Percentiles rank a stretch among this genome's conserved stretches.
Evolutionary conservation across 768 basidiomycete species (phyloP).

Genomic region (Kwoniella shandongensis): DNA sequence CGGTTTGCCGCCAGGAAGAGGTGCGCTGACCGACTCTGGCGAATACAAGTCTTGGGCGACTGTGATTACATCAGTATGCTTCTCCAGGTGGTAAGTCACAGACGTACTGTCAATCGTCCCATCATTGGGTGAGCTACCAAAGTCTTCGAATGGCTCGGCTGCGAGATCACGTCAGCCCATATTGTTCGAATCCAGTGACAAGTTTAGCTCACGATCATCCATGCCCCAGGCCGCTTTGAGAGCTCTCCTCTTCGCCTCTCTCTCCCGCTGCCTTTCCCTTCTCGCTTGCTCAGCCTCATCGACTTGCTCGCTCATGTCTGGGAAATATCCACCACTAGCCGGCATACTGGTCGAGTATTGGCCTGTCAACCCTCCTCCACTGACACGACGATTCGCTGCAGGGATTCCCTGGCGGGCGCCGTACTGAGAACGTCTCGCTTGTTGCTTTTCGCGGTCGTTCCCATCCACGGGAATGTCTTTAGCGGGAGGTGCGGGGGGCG

Average conservation of each 20-base stretch:
- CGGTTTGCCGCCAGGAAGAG: slow-evolving; percentile 17
- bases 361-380: slow-evolving; percentile 46
- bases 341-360: slow-evolving; percentile 53
- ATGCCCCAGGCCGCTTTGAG: slow-evolving; percentile 54
- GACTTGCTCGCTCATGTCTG: slow-evolving; percentile 21
- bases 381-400: slow-evolving; percentile 19
- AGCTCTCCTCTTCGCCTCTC: slow-evolving; percentile 49
- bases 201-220: slow-evolving; percentile 46
- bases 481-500: slow-evolving; percentile 26
- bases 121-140: slow-evolving; percentile 43
- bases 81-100: background rate
- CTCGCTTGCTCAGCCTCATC: slow-evolving; percentile 44
- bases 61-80: slow-evolving; percentile 5
- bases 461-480: slow-evolving; percentile 12
- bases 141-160: slow-evolving; percentile 54
- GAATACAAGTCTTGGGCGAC: slow-evolving; percentile 30
- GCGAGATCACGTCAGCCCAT: background rate
- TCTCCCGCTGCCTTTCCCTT: slow-evolving; percentile 41
- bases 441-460: background rate
- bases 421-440: slow-evolving; percentile 6
- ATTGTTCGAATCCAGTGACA: background rate
- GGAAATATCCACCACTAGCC: slow-evolving; percentile 50
- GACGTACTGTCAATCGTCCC: slow-evolving; percentile 39
- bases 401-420: slow-evolving; percentile 5
- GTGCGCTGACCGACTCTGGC: slow-evolving; percentile 21